phyloP scores from a whole-genome alignment of 768 basidiomycete genomes.

The Xerocomus brunneocitrinus region DNA sequence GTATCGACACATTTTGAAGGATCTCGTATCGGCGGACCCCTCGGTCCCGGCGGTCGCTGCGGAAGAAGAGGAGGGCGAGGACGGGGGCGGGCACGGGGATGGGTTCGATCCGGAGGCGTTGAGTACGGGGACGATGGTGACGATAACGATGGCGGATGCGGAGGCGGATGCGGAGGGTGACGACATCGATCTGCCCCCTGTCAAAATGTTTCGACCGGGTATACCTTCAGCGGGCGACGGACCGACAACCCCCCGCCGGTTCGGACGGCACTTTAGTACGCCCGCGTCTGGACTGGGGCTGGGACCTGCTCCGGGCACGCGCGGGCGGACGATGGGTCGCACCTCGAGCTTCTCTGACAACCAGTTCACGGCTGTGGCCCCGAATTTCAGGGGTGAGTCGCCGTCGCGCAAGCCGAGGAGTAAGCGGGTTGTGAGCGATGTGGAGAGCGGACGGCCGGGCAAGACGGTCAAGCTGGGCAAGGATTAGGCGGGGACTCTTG shows the following conservation, averaged over 20 bases:
- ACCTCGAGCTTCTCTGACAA: conserved; percentile 36
- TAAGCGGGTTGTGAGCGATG: conserved; percentile 21
- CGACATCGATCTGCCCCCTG: conserved; percentile 26
- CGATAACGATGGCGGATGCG: not conserved
- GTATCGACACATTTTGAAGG: conserved; percentile 44
- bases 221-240: not conserved
- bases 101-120: conserved; percentile 15
- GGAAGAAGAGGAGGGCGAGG: not conserved
- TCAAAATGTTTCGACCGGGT: conserved; percentile 8
- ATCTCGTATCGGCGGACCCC: conserved; percentile 10
- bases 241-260: conserved; percentile 30
- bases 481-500: too few species aligned
- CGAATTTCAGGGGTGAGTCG: conserved; percentile 29
- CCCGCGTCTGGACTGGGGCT: not conserved
- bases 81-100: not conserved
- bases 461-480: conserved; percentile 17
- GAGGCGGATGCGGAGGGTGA: not conserved
- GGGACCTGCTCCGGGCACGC: not conserved
- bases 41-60: not conserved
- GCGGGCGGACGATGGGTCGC: conserved; percentile 20
- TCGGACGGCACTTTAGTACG: conserved; percentile 15
- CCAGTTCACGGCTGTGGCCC: conserved; percentile 44
- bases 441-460: conserved; percentile 17
- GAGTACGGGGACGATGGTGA: not conserved
- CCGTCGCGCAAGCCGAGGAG: conserved; percentile 28